phyloP scores from a whole-genome alignment of 768 basidiomycete genomes.

The Xanthoconium stramineum region DNA sequence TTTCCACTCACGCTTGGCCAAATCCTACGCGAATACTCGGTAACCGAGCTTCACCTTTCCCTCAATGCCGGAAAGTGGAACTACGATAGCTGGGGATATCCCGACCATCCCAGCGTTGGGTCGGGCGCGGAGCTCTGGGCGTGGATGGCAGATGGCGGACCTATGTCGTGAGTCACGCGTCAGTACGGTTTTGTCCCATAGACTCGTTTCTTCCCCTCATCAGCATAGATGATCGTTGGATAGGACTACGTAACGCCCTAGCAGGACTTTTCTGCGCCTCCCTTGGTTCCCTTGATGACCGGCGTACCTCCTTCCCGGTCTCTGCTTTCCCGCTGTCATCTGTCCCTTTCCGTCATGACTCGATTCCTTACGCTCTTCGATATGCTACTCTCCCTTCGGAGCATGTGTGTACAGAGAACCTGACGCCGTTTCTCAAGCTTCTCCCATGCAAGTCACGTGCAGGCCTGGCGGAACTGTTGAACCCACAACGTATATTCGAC shows the following conservation, averaged over 20 bases:
- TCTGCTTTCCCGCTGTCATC: conserved; percentile 63
- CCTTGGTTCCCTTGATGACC: conserved; percentile 70
- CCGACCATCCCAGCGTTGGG: conserved; percentile 70
- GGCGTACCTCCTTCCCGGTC: conserved; percentile 67
- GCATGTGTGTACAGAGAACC: conserved; percentile 94
- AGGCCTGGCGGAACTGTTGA: conserved; percentile 78
- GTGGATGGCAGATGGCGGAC: conserved; percentile 76
- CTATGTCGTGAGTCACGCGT: conserved; percentile 42
- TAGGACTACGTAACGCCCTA: conserved; percentile 80
- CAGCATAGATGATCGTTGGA: conserved; percentile 79
- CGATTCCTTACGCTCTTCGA: conserved; percentile 53
- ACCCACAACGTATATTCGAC: conserved; percentile 83
- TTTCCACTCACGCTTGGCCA: conserved; percentile 88
- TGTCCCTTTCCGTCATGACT: conserved; percentile 39
- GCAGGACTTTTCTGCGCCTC: conserved; percentile 96
- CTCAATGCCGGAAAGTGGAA: conserved; percentile 93
- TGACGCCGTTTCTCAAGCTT: conserved; percentile 93
- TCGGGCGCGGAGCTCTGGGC: conserved; percentile 89
- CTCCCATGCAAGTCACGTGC: conserved; percentile 89
- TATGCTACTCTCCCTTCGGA: conserved; percentile 81
- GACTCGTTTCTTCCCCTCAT: not conserved
- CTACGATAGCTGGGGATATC: conserved; percentile 80
- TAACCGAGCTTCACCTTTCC: conserved; percentile 85
- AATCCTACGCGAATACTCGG: conserved; percentile 78
- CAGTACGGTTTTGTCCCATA: not conserved